Evolutionary conservation across 176 grass and related monocot genomes (phyloP).

Genomic region (maize (Zea mays)): DNA sequence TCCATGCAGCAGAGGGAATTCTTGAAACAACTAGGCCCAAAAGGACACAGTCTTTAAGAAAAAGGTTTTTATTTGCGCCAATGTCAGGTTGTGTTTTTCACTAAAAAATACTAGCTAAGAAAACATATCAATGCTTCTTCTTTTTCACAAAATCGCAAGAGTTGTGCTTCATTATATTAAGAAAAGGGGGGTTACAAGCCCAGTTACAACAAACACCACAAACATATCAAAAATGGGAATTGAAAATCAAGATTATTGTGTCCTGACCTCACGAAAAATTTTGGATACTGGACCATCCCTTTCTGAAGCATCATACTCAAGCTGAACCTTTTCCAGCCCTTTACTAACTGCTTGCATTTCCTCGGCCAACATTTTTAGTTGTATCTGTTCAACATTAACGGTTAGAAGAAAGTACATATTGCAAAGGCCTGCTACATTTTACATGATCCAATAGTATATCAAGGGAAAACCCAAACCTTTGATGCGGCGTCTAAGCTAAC

Average conservation of each 20-base stretch:
- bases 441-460: conserved; percentile 15
- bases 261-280: conserved; percentile 74
- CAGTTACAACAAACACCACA: background rate
- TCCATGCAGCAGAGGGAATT: background rate
- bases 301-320: conserved; percentile 88
- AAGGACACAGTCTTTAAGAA: background rate
- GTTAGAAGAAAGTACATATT: background rate
- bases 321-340: conserved; percentile 85
- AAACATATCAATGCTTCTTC: background rate
- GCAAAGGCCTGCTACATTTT: conserved; percentile 29
- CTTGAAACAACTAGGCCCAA: conserved; percentile 6
- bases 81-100: background rate
- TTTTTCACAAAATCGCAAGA: no score
- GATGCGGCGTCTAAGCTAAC: conserved; percentile 86
- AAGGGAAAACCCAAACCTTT: conserved; percentile 65
- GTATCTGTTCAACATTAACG: conserved; percentile 65
- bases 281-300: conserved; percentile 92
- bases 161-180: no score
- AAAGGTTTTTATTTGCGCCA: background rate
- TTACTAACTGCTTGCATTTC: conserved; percentile 99
- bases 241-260: background rate
- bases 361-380: conserved; percentile 95
- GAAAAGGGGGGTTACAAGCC: background rate
- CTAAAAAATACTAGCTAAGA: conserved; percentile 1
- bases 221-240: no score